A percentile compares a stretch with the other conserved stretches of the same genome.
Conservation (phyloP, 129 eudicot genomes). For the Solidago caesia region DNA sequence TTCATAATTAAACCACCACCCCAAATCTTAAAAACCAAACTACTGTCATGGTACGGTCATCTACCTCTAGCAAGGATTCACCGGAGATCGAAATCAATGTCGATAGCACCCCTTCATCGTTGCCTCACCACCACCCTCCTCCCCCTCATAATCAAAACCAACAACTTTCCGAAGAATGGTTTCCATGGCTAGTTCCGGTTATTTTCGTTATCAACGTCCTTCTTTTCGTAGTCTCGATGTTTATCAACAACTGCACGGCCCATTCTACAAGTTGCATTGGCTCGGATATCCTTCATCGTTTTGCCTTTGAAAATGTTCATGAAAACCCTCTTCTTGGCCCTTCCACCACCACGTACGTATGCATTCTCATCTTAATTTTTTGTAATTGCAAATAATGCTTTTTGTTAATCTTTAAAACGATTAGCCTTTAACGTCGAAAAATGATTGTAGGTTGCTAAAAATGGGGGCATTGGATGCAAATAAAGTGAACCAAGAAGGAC, state of each 20-base stretch:
- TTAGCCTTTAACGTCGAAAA: too few species aligned
- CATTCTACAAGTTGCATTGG: slow-evolving; percentile 47
- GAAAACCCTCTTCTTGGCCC: slow-evolving; percentile 92
- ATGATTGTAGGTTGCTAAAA: slow-evolving; percentile 40
- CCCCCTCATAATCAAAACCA: background rate
- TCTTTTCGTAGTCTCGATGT: slow-evolving; percentile 50
- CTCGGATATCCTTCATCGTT: slow-evolving; percentile 37
- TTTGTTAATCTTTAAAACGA: background rate
- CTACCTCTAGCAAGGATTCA: slow-evolving; percentile 29
- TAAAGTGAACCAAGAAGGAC: slow-evolving; percentile 46
- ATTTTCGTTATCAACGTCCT: slow-evolving; percentile 39
- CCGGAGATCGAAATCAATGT: slow-evolving; percentile 37
- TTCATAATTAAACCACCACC: slow-evolving; percentile 10
- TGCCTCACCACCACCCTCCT: background rate
- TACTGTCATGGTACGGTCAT: slow-evolving; percentile 29
- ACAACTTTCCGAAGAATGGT: slow-evolving; percentile 34
- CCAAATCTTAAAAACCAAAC: background rate
- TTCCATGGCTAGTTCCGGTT: slow-evolving; percentile 62
- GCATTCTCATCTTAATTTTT: too few species aligned
- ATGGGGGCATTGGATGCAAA: slow-evolving; percentile 68
- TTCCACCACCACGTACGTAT: slow-evolving; percentile 60
- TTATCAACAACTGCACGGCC: slow-evolving; percentile 60
- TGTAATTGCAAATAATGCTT: too few species aligned
- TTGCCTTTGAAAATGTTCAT: slow-evolving; percentile 50
- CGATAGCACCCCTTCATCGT: slow-evolving; percentile 22